A percentile compares a stretch with the other conserved stretches of the same genome.
phyloP scores from a whole-genome alignment of 75 land plant genomes.

The Adiantum capillusveneris region DNA sequence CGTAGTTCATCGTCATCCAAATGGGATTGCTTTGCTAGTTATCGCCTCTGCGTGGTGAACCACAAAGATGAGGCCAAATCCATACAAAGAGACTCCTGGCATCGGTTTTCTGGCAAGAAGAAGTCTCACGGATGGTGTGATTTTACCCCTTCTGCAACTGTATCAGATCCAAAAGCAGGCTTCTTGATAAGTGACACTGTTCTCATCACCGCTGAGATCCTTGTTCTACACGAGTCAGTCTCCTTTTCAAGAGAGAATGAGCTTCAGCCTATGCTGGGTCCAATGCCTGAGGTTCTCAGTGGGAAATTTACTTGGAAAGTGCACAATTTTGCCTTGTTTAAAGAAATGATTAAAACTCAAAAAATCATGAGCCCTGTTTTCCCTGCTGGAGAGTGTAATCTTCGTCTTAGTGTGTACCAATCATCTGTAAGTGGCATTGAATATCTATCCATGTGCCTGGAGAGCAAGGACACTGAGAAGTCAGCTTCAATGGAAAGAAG shows the following conservation, averaged over 20 bases:
- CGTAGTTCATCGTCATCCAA: constrained; percentile 37
- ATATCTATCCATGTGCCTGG: constrained; percentile 45
- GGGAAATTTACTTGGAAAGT: constrained; percentile 53
- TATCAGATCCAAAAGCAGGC: constrained; percentile 38
- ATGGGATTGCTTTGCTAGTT: constrained; percentile 59
- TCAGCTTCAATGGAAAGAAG: constrained; percentile 31
- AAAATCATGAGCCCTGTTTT: constrained; percentile 55
- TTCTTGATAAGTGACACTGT: constrained; percentile 31
- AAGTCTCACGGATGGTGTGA: constrained; percentile 57
- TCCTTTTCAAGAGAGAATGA: constrained; percentile 42
- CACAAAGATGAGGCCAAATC: constrained; percentile 41
- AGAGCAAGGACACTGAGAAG: constrained; percentile 52
- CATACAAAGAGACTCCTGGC: constrained; percentile 44
- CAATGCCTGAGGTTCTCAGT: constrained; percentile 41
- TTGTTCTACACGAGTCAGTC: constrained; percentile 38
- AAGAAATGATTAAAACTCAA: constrained; percentile 52
- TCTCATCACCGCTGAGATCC: constrained; percentile 39
- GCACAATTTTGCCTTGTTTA: constrained; percentile 41
- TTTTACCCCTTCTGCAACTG: constrained; percentile 33
- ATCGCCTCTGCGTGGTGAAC: constrained; percentile 40
- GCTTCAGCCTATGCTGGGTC: constrained; percentile 23
- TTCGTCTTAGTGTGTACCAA: constrained; percentile 41
- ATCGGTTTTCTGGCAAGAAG: constrained; percentile 44
- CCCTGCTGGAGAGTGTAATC: constrained; percentile 47
- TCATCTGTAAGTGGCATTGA: constrained; percentile 40